Evolutionary conservation across 2,329 filamentous ascomycete species (phyloP).

Genomic region (Fusarium secorum): DNA sequence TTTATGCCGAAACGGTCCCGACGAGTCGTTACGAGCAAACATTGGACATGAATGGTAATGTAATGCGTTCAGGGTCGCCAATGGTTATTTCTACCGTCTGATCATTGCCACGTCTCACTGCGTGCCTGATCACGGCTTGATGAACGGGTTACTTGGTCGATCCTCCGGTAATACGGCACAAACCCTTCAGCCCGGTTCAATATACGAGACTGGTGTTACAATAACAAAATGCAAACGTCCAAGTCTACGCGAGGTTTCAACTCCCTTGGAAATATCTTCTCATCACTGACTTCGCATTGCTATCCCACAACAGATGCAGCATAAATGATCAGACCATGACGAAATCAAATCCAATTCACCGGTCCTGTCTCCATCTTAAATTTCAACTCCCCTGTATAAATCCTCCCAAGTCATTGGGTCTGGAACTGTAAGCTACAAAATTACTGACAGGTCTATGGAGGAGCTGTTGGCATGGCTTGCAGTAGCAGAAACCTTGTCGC

Average conservation of each 20-base stretch:
- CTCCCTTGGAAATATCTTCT: not conserved
- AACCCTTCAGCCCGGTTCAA: not conserved
- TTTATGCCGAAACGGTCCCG: not conserved
- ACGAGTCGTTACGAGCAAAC: not conserved
- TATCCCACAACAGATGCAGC: not conserved
- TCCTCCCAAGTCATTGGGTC: not conserved
- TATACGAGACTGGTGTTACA: not conserved
- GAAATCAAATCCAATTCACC: not conserved
- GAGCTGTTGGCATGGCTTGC: not conserved
- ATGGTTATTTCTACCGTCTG: not conserved
- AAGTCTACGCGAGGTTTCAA: not conserved
- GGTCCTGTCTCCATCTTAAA: not conserved
- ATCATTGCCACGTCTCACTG: not conserved
- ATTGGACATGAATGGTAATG: not conserved
- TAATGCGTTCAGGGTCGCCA: not conserved
- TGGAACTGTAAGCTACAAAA: not conserved
- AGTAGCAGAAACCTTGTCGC: not conserved
- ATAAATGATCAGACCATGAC: not conserved
- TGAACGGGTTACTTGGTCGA: not conserved
- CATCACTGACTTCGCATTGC: not conserved
- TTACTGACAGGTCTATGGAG: not conserved
- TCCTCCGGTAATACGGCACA: not conserved
- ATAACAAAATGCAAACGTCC: not conserved
- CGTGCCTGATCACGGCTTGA: no score
- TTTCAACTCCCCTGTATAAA: rapidly evolving